Evolutionary conservation across 208 protist species (phyloP), one percentile per base, ranked within the genome.

Genomic region (Leishmania mexicana): DNA sequence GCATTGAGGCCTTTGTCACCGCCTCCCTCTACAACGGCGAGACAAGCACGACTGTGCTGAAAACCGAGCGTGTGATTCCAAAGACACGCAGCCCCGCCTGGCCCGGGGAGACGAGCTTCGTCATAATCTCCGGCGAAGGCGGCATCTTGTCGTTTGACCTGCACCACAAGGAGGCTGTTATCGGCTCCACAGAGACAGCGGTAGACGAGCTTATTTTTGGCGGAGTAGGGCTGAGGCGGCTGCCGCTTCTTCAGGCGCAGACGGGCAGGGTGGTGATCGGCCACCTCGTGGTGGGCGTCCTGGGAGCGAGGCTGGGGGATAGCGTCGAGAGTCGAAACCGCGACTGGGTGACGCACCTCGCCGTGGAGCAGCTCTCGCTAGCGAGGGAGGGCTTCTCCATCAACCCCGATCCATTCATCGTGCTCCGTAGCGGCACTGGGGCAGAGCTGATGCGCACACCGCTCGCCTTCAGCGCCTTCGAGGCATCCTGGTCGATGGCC

Each of bases 131-230:
- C 38, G 77, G 88, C 40, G 88, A 93, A 62, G 90, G 89, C 17
- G 88, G 90, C 40, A 28, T 90, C 76, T 81, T 97, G 31, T 89
- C 78, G 73, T 96, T 96, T 79, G 88, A 96, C 74, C 82, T 97
- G 47, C 89, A 81, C 67, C 92, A 97, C 84, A 91, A 88, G 68
- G 92, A 91, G 42, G 57, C 80, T n/a, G 85, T 95, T 51, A 89
- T 97, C 64, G 87, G 88, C 35, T 88, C 88, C 51, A 89, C 87
- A 45, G 89, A 94, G 79, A 85, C 87, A 42, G 79, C 89, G 3
- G 84, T 94, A n/a, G 95, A 97, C 81, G 92, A 89, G 21, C 84
- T 97, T n/a, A 88, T 86, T 24, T 96, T 97, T 83, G 88, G 88
- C 67, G 93, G 95, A 7, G 85, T 91, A 28, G 93, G 92, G 17